Percentiles rank a stretch among this genome's conserved stretches.
Evolutionary conservation across 2,329 filamentous ascomycete genomes (phyloP).

Genomic region (Botryotinia globosa): DNA sequence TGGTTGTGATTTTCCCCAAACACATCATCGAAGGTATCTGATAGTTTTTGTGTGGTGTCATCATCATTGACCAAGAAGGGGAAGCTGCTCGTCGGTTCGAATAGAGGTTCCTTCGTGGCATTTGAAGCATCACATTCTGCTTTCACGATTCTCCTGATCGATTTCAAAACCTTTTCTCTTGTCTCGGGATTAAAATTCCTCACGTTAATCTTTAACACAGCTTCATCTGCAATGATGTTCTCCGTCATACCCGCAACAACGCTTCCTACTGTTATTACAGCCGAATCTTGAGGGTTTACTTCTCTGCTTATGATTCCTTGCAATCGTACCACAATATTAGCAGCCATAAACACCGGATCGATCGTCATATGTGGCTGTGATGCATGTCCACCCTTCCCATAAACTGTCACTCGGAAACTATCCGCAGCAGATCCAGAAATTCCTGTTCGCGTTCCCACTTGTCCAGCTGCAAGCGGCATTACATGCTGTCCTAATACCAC

Average conservation of each 20-base stretch:
- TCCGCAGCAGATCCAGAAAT: constrained; percentile 41
- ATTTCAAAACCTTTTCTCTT: constrained; percentile 39
- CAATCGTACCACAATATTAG: constrained; percentile 42
- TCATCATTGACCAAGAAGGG: constrained; percentile 33
- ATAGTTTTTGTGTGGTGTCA: constrained; percentile 22
- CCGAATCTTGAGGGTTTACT: constrained; percentile 42
- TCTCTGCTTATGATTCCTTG: constrained; percentile 44
- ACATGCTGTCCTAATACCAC: constrained; percentile 56
- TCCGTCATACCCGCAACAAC: constrained; percentile 44
- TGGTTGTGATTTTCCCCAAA: constrained; percentile 30
- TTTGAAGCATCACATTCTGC: constrained; percentile 47
- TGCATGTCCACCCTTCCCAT: constrained; percentile 47
- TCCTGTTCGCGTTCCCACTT: constrained; percentile 39
- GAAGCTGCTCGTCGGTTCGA: constrained; percentile 25
- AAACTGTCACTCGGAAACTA: constrained; percentile 41
- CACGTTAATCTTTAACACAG: constrained; percentile 44
- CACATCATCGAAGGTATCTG: constrained; percentile 23
- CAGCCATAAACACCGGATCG: constrained; percentile 48
- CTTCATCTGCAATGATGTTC: constrained; percentile 47
- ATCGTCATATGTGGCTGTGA: constrained; percentile 43
- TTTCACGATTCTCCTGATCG: constrained; percentile 48
- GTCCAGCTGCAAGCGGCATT: constrained; percentile 41
- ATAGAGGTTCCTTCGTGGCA: constrained; percentile 40
- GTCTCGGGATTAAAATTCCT: constrained; percentile 40
- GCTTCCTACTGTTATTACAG: constrained; percentile 46